Evolutionary conservation across 2,329 filamentous ascomycete genomes (phyloP).

Genomic region (Pyrenochaeta sp.): DNA sequence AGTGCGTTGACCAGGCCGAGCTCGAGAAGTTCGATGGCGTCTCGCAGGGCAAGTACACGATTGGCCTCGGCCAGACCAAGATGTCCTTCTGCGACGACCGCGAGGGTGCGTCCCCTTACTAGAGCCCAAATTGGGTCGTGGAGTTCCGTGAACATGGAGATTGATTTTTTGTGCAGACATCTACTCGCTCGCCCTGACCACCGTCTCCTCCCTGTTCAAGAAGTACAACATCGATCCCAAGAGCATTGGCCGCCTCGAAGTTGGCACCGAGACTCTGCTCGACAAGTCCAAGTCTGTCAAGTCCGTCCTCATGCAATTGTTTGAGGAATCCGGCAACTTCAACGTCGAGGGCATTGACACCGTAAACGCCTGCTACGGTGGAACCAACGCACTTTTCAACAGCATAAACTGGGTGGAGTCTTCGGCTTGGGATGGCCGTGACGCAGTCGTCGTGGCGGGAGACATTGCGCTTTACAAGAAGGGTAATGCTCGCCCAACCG

Average conservation of each 20-base stretch:
- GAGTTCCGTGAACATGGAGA: background rate
- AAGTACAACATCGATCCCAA: conserved; percentile 62
- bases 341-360: conserved; percentile 63
- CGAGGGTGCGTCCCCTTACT: conserved; percentile 55
- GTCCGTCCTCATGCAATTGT: conserved; percentile 62
- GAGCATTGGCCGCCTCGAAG: conserved; percentile 60
- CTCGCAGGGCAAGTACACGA: conserved; percentile 60
- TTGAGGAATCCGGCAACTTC: conserved; percentile 59
- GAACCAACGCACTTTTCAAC: conserved; percentile 64
- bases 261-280: conserved; percentile 62
- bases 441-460: conserved; percentile 60
- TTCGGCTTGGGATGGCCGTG: conserved; percentile 61
- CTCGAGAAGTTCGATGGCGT: conserved; percentile 65
- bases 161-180: conserved; percentile 52
- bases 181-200: conserved; percentile 61
- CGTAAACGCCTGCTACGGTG: conserved; percentile 63
- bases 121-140: too few species aligned
- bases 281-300: conserved; percentile 65
- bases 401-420: conserved; percentile 63
- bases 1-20: conserved; percentile 62
- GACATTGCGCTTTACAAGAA: conserved; percentile 64
- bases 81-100: conserved; percentile 65
- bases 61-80: conserved; percentile 62
- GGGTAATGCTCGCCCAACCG: conserved; percentile 60
- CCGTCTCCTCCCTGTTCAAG: conserved; percentile 59